Conservation (phyloP, 2,329 filamentous ascomycete genomes). For the Phialophora macrospora region DNA sequence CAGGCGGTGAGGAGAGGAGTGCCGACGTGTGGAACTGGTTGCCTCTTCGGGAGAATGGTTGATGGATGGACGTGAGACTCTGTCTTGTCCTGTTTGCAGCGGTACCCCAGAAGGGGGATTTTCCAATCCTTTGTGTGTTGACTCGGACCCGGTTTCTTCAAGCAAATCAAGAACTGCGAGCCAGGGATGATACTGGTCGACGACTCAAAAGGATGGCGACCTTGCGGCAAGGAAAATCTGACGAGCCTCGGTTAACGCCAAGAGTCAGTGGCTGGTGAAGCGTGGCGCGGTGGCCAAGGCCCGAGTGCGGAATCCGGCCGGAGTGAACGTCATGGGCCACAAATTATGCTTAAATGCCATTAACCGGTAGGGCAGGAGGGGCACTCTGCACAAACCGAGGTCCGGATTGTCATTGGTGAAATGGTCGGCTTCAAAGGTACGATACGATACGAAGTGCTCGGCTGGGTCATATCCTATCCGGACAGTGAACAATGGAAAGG, state of each 20-base stretch:
- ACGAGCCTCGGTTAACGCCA: conserved; percentile 18
- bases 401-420: not conserved
- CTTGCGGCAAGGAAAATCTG: conserved; percentile 8
- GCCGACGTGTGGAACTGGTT: not conserved
- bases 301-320: not conserved
- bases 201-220: not conserved
- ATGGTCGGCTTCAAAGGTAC: not conserved
- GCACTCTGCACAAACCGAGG: not conserved
- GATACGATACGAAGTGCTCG: not conserved
- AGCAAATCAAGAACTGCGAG: not conserved
- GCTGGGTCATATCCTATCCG: not conserved
- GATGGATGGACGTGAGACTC: not conserved
- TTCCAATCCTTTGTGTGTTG: not conserved
- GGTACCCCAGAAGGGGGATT: not conserved
- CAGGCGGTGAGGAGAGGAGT: conserved; percentile 17
- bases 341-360: conserved; percentile 12
- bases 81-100: not conserved
- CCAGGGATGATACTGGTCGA: conserved; percentile 6
- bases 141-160: not conserved
- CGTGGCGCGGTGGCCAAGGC: not conserved
- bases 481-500: not conserved
- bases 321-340: not conserved
- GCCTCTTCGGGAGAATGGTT: conserved; percentile 9
- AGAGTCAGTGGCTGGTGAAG: conserved; percentile 10
- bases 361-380: conserved; percentile 8